phyloP scores from a whole-genome alignment of 202 grass and related monocot species.

The Panicum hallii region DNA sequence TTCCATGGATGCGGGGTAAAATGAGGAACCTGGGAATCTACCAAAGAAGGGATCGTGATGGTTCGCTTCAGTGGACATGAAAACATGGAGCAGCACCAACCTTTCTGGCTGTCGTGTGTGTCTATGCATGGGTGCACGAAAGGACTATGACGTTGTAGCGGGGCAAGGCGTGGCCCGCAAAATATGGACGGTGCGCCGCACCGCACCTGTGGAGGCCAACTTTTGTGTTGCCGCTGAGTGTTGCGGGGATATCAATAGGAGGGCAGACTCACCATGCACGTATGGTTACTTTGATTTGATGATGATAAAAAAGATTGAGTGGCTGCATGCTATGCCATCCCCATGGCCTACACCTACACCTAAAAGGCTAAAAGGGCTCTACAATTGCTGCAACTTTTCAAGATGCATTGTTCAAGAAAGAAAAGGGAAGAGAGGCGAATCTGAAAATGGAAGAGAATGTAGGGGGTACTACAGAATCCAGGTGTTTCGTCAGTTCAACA shows the following conservation, averaged over 20 bases:
- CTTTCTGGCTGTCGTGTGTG: not conserved
- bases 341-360: not conserved
- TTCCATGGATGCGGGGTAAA: not conserved
- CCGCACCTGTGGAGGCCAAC: not conserved
- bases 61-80: not conserved
- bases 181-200: not conserved
- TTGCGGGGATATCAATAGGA: not conserved
- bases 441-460: not conserved
- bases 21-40: not conserved
- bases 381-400: not conserved
- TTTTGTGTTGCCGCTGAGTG: not conserved
- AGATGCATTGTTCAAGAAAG: not conserved
- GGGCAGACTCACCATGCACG: slow-evolving; percentile 2
- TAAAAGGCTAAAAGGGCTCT: slow-evolving; percentile 1
- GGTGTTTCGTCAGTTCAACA: too few species aligned
- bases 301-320: not conserved
- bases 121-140: too few species aligned
- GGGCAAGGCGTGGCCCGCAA: not conserved
- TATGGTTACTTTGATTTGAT: not conserved
- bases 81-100: too few species aligned
- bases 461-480: too few species aligned
- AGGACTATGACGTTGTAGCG: too few species aligned
- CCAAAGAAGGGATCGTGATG: not conserved
- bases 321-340: not conserved
- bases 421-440: not conserved